Percentiles rank a stretch among this genome's conserved stretches.
Conservation (phyloP, 2,329 filamentous ascomycete genomes). For the Monilinia fructigena region DNA sequence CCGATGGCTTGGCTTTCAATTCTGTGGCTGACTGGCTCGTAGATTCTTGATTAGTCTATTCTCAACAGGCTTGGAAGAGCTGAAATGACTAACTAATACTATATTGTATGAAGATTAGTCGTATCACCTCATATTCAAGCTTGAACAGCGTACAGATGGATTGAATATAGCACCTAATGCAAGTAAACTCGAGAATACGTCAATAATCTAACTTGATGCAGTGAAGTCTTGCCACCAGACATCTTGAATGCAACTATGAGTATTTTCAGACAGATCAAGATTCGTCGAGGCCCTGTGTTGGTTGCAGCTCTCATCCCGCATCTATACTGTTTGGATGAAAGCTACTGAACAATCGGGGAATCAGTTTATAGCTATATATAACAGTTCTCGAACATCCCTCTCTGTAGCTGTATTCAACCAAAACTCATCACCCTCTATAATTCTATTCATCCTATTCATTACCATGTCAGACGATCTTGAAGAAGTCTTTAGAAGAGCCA, state of each 20-base stretch:
- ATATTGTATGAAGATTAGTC: no score
- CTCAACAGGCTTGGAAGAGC: no score
- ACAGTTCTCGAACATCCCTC: not conserved
- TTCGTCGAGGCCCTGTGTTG: not conserved
- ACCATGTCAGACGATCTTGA: not conserved
- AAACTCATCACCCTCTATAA: no score
- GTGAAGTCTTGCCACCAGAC: not conserved
- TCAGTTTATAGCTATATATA: not conserved
- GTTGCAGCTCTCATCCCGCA: not conserved
- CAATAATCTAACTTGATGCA: not conserved
- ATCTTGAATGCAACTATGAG: not conserved
- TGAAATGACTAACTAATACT: no score
- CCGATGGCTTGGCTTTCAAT: no score
- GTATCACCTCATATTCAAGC: no score
- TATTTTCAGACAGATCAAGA: not conserved
- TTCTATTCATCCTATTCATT: not conserved
- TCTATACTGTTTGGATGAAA: not conserved
- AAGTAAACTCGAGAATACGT: not conserved
- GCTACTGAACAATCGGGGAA: not conserved
- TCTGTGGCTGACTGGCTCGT: no score
- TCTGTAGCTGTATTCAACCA: not conserved
- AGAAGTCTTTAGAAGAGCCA: not conserved
- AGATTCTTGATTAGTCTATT: no score
- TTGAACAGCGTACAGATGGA: no score
- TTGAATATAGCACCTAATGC: not conserved